These are phyloP conservation scores for Tarenaya hassleriana DNA, from an alignment of 345 rosid species.

Conservation along the genomic window DNA sequence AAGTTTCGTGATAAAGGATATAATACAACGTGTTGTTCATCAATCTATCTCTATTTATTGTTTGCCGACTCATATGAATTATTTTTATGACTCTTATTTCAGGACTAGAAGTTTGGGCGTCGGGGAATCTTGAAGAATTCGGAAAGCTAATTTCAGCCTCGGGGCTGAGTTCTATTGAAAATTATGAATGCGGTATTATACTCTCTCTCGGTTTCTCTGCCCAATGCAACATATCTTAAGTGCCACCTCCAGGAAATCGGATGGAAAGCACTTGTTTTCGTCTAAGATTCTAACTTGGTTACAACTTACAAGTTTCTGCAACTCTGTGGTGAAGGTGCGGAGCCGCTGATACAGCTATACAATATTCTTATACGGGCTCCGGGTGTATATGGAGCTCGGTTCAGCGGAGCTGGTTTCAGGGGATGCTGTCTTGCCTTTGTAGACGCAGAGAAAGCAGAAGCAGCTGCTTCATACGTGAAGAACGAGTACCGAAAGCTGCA, in stretches of 20 bases:
- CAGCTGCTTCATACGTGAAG: constrained; percentile 58
- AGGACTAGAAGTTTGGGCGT: constrained; percentile 86
- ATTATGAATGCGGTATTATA: constrained; percentile 90
- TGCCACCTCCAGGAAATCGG: too few relatives aligned
- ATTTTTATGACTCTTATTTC: constrained; percentile 21
- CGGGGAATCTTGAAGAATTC: constrained; percentile 56
- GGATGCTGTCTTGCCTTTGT: constrained; percentile 87
- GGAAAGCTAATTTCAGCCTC: constrained; percentile 83
- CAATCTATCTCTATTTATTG: background rate
- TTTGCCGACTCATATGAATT: background rate
- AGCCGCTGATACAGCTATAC: constrained; percentile 72
- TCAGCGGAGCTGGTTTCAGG: constrained; percentile 93
- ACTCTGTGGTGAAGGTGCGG: constrained; percentile 46
- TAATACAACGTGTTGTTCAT: background rate
- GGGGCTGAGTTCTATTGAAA: constrained; percentile 80
- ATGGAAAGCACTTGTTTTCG: too few relatives aligned
- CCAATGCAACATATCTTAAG: background rate
- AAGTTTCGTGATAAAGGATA: background rate
- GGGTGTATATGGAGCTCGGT: constrained; percentile 76
- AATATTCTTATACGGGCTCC: constrained; percentile 65
- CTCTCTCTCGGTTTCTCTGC: background rate
- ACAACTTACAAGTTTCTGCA: background rate
- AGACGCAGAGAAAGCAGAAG: constrained; percentile 46
- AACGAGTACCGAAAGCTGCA: constrained; percentile 55
- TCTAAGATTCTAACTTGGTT: background rate